Evolutionary conservation across 371 early-diverging fungal genomes (phyloP), one percentile per base, ranked within the genome.

Genomic region (Actinomortierella ambigua): DNA sequence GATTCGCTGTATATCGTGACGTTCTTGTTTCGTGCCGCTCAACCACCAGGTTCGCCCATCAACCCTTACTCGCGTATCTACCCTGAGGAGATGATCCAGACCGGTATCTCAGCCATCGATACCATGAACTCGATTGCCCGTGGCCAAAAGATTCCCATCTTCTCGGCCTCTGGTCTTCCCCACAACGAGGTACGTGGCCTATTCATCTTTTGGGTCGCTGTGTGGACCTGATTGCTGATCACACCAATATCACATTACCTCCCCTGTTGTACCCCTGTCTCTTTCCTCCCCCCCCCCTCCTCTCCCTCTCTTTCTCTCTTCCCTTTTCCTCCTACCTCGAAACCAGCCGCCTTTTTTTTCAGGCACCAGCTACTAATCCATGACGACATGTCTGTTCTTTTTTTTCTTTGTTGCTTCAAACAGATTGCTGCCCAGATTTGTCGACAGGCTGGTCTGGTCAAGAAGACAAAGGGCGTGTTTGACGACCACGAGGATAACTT

Each of bases 81-180:
- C 78, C 99, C 99, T 51, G 99, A 98, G 84, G 99, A 99, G 86
- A 99, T 99, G 99, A 99, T 99, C 65, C 99, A 99, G 82, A 99
- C 99, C 18, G 99, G 99, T 77, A 96, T 99, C 59, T 99, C 99
- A 28, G 95, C 99, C 55, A 99, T 99, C 68, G 99, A 99, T 81
- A 97, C 98, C 61, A 99, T 99, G 99, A 99, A 98, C 86, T 98
- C 98, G 40, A 98, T 99, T 85, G 99, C 99, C 50, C 93, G 99
- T 85, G 99, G 99, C 14, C 99, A 99, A 82, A 99, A 99, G 90
- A 99, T 99, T 69, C 99, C 99, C 44, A 99, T 99, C 65, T 99
- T 99, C 90, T 99, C 99, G 57, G 99, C 99, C 46, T 92, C 99
- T 53, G 99, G 99, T 81, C 84, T 99, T 52, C 99, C 99, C 23